A percentile compares a stretch with the other conserved stretches of the same genome.
Evolutionary conservation across 257 asterid species (phyloP).

Genomic region (Gentiana macrophylla): DNA sequence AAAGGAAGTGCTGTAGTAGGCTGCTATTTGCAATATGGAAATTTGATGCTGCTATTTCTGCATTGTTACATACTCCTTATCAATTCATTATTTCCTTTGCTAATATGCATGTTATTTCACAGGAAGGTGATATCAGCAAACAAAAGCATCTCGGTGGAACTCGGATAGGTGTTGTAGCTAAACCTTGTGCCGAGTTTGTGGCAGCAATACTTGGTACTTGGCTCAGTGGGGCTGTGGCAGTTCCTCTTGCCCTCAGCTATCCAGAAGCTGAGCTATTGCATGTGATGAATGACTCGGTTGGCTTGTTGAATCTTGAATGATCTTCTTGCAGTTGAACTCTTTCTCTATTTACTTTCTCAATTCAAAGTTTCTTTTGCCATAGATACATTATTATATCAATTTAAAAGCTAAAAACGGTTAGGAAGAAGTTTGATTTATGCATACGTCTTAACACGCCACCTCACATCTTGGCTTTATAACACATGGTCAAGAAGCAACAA

Average conservation of each 20-base stretch:
- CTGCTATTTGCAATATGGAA: background rate
- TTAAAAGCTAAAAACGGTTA: too few species aligned
- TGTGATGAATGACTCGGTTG: constrained; percentile 88
- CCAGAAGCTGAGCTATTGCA: constrained; percentile 93
- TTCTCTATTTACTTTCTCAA: background rate
- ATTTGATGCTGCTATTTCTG: background rate
- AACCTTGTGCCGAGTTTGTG: constrained; percentile 88
- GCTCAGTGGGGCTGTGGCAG: constrained; percentile 93
- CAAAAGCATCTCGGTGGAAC: constrained; percentile 48
- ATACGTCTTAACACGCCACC: too few species aligned
- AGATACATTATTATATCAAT: too few species aligned
- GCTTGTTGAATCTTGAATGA: constrained; percentile 10
- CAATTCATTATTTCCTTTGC: constrained; percentile 2
- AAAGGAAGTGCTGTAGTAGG: background rate
- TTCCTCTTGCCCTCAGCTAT: constrained; percentile 96
- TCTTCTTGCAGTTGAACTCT: background rate
- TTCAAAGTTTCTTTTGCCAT: background rate
- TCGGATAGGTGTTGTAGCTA: constrained; percentile 78
- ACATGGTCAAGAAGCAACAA: too few species aligned
- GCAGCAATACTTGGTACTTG: constrained; percentile 89
- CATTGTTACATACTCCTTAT: background rate
- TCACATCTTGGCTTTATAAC: too few species aligned
- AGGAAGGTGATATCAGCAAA: constrained; percentile 38
- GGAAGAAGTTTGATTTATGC: too few species aligned
- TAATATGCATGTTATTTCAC: constrained; percentile 7